Conservation (phyloP, 2,329 filamentous ascomycete genomes). For the Coleophoma eucalyptorum region DNA sequence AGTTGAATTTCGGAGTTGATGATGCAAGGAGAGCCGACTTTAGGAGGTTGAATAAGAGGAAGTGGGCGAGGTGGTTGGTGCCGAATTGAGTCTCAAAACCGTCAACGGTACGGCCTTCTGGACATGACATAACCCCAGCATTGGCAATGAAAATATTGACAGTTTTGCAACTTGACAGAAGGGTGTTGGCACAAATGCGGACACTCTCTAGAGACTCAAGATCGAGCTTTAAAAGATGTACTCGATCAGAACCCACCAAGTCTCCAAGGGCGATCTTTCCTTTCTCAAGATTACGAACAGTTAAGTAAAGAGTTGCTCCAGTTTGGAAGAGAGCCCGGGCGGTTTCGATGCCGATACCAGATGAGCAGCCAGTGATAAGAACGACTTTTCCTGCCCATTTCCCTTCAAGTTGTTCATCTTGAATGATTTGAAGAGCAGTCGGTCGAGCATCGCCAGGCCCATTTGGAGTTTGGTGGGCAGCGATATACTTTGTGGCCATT, state of each 20-base stretch:
- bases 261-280: constrained; percentile 18
- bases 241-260: constrained; percentile 1
- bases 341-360: constrained; percentile 32
- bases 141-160: constrained; percentile 27
- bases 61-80: constrained; percentile 49
- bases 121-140: constrained; percentile 18
- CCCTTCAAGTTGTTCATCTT: constrained; percentile 22
- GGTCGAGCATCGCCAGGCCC: too few relatives aligned
- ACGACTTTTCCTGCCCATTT: constrained; percentile 33
- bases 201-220: constrained; percentile 29
- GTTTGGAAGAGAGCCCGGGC: constrained; percentile 28
- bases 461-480: constrained; percentile 7
- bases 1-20: constrained; percentile 34
- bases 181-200: constrained; percentile 21
- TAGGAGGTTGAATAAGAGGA: constrained; percentile 48
- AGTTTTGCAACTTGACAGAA: constrained; percentile 22
- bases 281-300: constrained; percentile 27
- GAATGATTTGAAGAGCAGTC: constrained; percentile 26
- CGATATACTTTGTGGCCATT: not conserved
- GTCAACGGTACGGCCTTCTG: constrained; percentile 33
- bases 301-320: constrained; percentile 28
- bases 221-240: constrained; percentile 31
- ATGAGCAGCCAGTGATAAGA: constrained; percentile 30
- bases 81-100: constrained; percentile 48
- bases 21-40: constrained; percentile 37